phyloP scores from a whole-genome alignment of 2,329 filamentous ascomycete species.

The Neofusicoccum ribis region DNA sequence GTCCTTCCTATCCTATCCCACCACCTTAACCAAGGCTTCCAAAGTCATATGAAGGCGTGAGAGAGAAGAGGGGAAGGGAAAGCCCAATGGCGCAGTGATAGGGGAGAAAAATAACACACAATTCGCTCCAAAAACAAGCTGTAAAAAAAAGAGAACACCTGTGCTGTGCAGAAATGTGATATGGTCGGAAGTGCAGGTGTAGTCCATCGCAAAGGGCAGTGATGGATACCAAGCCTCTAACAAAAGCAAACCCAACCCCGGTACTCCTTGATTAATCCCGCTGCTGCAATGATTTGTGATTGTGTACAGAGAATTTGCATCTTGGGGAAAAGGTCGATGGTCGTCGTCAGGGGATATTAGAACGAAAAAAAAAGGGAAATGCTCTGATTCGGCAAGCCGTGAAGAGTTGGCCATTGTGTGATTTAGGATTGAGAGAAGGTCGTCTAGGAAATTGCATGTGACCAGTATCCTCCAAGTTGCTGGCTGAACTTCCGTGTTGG shows the following conservation, averaged over 20 bases:
- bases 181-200: background rate
- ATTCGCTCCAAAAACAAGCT: background rate
- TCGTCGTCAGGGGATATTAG: too few relatives aligned
- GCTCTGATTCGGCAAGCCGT: background rate
- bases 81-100: background rate
- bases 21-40: background rate
- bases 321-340: too few relatives aligned
- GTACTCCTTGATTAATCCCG: background rate
- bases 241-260: background rate
- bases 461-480: background rate
- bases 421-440: background rate
- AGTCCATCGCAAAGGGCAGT: too few relatives aligned
- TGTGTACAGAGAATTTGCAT: background rate
- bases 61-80: background rate
- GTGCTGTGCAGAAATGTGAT: background rate
- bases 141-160: background rate
- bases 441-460: background rate
- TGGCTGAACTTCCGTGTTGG: background rate
- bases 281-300: background rate
- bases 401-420: background rate
- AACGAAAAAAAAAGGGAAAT: background rate
- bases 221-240: background rate
- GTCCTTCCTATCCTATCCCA: too few relatives aligned
- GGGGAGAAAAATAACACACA: background rate
- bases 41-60: background rate